Base-by-base conservation (phyloP, 768 basidiomycete species). In the Rhizopogon vinicolor region DNA sequence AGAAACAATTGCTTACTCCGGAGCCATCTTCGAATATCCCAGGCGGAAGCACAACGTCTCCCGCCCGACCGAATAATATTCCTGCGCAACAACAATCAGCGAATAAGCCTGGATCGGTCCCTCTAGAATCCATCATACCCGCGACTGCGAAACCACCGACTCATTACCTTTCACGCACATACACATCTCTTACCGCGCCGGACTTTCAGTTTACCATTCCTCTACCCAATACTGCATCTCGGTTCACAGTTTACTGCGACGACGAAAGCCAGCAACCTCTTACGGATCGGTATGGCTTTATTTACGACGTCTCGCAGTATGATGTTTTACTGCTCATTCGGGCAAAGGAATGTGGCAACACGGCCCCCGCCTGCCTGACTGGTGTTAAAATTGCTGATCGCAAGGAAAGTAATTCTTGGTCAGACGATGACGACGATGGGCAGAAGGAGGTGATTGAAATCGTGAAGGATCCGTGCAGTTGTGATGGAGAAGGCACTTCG, bases 211-310 rank as follows among this genome's bases (percentile, higher is more conserved):
- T 92, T 58, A 78, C 82, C 3, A 84, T 89, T 39, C 83, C 85
- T 3, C 83, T 70, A 62, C 65, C 78, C 0, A 78, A 81, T 56
- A 75, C 82, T 7, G 82, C 84, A 0, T 81, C 83, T 44, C 75
- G 78, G 41, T 82, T 80, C 60, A 77, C 72, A 16, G 70, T 78
- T 18, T 76, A 81, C 49, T 75, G 75, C 18, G 76, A 78, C 44
- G 80, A 82, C 37, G 75, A 78, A 60, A 77, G 72, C 54, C 77
- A 80, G 50, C 75, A 81, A 46, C 82, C 82, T 3, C 72, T 93
- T 54, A 92, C 91, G 18, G 93, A 95, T 58, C 84, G 91, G 5
- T 95, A 87, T 63, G 93, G 93, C 0, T 95, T 95, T 73, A 86
- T 94, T 69, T 94, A 94, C 56, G 91, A 93, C 60, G 80, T 93